Evolutionary conservation across 768 basidiomycete genomes (phyloP).

Genomic region (Tubosaeta sp.): DNA sequence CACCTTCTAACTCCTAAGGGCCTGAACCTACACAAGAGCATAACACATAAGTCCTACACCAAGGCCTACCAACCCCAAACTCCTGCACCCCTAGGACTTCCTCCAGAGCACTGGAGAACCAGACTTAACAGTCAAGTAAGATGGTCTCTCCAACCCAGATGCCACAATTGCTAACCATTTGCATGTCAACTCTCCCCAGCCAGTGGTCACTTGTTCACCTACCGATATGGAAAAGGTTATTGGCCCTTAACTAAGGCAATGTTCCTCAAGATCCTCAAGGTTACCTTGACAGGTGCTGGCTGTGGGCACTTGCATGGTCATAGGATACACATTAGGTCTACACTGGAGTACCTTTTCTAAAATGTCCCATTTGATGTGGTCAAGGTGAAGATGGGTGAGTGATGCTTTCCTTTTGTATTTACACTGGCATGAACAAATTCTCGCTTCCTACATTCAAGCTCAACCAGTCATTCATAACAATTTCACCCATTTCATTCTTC

Average conservation of each 20-base stretch:
- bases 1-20: no score
- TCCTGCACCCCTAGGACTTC: no score
- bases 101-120: no score
- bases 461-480: background rate
- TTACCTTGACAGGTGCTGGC: background rate
- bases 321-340: background rate
- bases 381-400: background rate
- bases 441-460: background rate
- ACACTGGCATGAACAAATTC: background rate
- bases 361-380: background rate
- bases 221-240: slow-evolving; percentile 6
- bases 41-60: no score
- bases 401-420: background rate
- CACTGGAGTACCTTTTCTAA: background rate
- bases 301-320: background rate
- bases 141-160: slow-evolving; percentile 6
- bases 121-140: slow-evolving; percentile 3
- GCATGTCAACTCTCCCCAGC: slow-evolving; percentile 26
- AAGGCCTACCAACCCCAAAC: no score
- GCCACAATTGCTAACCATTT: slow-evolving; percentile 12
- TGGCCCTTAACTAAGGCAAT: slow-evolving; percentile 24
- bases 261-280: slow-evolving; percentile 12
- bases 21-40: no score
- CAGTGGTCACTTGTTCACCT: slow-evolving; percentile 28
- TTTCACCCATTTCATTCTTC: background rate